Evolutionary conservation across 2,329 filamentous ascomycete species (phyloP), one percentile per base, ranked within the genome.

Genomic region (Epichloe glyceriae): DNA sequence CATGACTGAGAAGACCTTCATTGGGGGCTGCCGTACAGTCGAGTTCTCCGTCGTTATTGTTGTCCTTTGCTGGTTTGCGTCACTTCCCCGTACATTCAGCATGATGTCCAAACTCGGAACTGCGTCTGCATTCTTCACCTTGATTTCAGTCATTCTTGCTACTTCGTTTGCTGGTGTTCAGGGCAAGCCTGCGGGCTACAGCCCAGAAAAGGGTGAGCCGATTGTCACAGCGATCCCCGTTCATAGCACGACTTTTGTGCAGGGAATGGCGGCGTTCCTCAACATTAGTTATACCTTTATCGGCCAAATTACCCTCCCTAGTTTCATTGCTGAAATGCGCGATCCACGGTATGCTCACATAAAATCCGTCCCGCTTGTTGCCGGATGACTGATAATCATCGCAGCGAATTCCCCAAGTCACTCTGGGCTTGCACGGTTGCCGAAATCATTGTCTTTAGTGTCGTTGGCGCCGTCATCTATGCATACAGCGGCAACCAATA

Each of bases 241-340:
- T 3, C 66, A 73, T 2, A 79, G 83, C 17, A 94, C 88, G 0
- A 86, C 85, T 0, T 95, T 94, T 58, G 86, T 95, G 3, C 72
- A 76, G 3, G 89, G 83, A 20, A 83, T 95, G 75, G 88, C 82
- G 49, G 90, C 90, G 0, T 95, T 95, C 68, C 76, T 96, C 65
- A 96, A 96, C 68, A 96, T 96, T 63, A 88, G 83, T 68, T 96
- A 95, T 65, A 95, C 90, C 0, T 95, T 96, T 63, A 95, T 96
- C 58, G 90, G 90, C 0, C 90, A 96, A 64, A 95, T 95, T 60
- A 95, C 90, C 0, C 75, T 96, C 14, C 90, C 90, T 0, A 91
- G 86, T 58, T 96, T 96, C 71, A 96, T 96, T 56, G 89, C 90
- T 3, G 90, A 96, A 67, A 96, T 96, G 90, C 86, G 73, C 52